These are phyloP conservation scores for Daldinia concentrica DNA, from an alignment of 495 filamentous ascomycete genomes.

Conservation along the genomic window DNA sequence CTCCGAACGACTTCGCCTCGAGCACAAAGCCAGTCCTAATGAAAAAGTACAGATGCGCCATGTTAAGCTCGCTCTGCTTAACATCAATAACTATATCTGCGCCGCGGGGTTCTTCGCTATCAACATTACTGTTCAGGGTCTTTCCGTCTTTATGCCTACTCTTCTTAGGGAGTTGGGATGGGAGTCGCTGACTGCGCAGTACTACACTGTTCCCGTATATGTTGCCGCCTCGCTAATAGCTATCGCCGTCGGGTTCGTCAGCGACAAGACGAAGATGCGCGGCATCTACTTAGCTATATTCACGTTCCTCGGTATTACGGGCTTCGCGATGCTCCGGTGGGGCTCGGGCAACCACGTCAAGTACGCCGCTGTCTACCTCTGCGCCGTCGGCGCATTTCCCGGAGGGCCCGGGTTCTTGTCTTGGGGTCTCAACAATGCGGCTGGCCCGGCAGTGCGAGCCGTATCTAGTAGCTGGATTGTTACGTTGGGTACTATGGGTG, in stretches of 20 bases:
- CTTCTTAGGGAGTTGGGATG: slow-evolving; percentile 60
- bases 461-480: slow-evolving; percentile 64
- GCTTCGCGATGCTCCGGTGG: slow-evolving; percentile 53
- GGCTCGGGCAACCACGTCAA: slow-evolving; percentile 37
- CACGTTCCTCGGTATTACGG: slow-evolving; percentile 55
- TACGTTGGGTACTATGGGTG: slow-evolving; percentile 63
- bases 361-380: slow-evolving; percentile 59
- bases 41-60: slow-evolving; percentile 51
- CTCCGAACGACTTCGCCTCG: slow-evolving; percentile 51
- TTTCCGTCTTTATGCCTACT: slow-evolving; percentile 63
- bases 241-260: slow-evolving; percentile 64
- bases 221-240: slow-evolving; percentile 63
- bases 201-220: slow-evolving; percentile 64
- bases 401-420: slow-evolving; percentile 64
- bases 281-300: slow-evolving; percentile 66
- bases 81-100: slow-evolving; percentile 60
- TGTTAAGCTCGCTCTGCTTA: slow-evolving; percentile 52
- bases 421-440: slow-evolving; percentile 67
- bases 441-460: slow-evolving; percentile 65
- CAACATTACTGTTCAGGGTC: slow-evolving; percentile 62
- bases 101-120: slow-evolving; percentile 59
- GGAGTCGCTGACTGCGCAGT: slow-evolving; percentile 54
- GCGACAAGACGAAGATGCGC: slow-evolving; percentile 67
- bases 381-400: slow-evolving; percentile 61
- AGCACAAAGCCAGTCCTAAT: slow-evolving; percentile 48